Evolutionary conservation across 1,284 basidiomycete species (phyloP).

Genomic region (Boletus sp.): DNA sequence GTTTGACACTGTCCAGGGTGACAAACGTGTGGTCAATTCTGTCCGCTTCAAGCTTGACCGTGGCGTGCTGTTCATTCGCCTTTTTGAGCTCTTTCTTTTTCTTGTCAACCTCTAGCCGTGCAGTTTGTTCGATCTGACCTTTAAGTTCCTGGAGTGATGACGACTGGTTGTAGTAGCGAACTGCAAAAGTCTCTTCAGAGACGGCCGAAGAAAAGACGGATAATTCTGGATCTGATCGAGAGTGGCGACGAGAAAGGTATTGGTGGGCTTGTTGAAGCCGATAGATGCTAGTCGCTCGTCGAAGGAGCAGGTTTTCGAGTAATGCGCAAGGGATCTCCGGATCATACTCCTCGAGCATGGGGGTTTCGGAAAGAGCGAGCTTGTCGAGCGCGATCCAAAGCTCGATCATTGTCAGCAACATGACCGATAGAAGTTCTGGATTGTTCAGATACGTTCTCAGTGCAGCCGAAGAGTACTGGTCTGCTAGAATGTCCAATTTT

Average conservation of each 20-base stretch:
- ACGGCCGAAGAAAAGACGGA: conserved; percentile 25
- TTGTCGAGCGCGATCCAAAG: conserved; percentile 46
- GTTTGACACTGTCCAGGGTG: background rate
- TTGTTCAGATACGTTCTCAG: conserved; percentile 29
- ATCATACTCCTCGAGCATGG: conserved; percentile 40
- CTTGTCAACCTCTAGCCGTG: conserved; percentile 10
- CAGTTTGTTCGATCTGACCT: conserved; percentile 26
- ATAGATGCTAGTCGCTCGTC: conserved; percentile 24
- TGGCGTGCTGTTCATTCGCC: conserved; percentile 10
- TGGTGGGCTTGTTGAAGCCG: conserved; percentile 27
- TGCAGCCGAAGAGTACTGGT: conserved; percentile 30
- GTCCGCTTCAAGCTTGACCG: conserved; percentile 8
- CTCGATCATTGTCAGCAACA: conserved; percentile 41
- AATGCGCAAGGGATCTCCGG: conserved; percentile 40
- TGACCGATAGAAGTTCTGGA: conserved; percentile 39
- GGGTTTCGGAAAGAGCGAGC: conserved; percentile 30
- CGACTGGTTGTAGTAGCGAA: conserved; percentile 30
- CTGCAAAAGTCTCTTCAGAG: conserved; percentile 22
- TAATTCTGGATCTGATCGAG: background rate
- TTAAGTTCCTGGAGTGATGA: conserved; percentile 23
- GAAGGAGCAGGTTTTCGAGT: conserved; percentile 40
- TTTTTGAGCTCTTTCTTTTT: conserved; percentile 29
- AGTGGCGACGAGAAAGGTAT: conserved; percentile 33
- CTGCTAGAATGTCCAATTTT: conserved; percentile 23
- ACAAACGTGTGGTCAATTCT: background rate